phyloP scores from a whole-genome alignment of 768 basidiomycete genomes.

The Pulveroboletus sp. region DNA sequence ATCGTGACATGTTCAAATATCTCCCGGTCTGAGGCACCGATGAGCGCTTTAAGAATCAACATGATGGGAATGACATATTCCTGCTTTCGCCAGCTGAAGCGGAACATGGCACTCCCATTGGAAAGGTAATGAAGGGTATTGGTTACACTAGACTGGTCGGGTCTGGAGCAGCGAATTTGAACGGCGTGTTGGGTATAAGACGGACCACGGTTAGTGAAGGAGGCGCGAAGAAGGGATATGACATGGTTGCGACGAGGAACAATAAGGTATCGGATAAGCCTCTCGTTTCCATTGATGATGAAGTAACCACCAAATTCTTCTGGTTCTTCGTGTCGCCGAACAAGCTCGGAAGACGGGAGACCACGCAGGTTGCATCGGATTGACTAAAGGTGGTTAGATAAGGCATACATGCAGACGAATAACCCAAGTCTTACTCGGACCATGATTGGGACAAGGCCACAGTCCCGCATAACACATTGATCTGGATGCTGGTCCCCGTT shows the following conservation, averaged over 20 bases:
- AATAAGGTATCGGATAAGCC: constrained; percentile 96
- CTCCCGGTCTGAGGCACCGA: constrained; percentile 90
- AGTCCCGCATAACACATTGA: constrained; percentile 72
- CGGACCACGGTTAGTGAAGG: constrained; percentile 89
- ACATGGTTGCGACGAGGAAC: constrained; percentile 95
- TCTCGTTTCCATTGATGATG: constrained; percentile 98
- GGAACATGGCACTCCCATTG: constrained; percentile 93
- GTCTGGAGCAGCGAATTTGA: constrained; percentile 91
- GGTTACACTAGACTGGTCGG: constrained; percentile 90
- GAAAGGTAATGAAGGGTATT: constrained; percentile 98
- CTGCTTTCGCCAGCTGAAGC: constrained; percentile 96
- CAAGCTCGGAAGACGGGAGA: constrained; percentile 83
- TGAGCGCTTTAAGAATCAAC: constrained; percentile 91
- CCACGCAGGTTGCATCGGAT: constrained; percentile 87
- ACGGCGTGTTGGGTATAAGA: constrained; percentile 94
- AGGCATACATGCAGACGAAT: neutral
- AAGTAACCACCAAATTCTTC: constrained; percentile 99
- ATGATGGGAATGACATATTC: constrained; percentile 99
- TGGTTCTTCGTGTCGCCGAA: constrained; percentile 89
- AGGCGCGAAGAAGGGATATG: constrained; percentile 86
- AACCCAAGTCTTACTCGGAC: constrained; percentile 66
- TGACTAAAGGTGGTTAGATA: constrained; percentile 50
- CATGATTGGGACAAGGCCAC: constrained; percentile 95
- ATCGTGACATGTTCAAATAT: constrained; percentile 96
- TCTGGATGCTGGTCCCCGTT: constrained; percentile 60